A percentile compares a stretch with the other conserved stretches of the same genome.
These are phyloP conservation scores for Drechslerella stenobrocha DNA, from an alignment of 2,329 filamentous ascomycete species.

Conservation along the genomic window DNA sequence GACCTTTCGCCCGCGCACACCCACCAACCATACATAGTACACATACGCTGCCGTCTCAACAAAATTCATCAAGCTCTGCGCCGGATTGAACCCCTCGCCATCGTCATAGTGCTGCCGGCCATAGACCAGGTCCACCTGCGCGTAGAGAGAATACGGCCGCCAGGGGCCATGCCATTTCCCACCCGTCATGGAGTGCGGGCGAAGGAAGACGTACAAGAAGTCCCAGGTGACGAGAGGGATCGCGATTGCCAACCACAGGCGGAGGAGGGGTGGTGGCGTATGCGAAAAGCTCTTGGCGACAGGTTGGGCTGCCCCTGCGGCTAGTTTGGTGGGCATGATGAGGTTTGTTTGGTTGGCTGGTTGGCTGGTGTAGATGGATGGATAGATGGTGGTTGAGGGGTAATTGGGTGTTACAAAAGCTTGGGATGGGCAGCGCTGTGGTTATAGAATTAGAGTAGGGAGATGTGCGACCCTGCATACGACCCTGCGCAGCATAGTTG, in stretches of 20 bases:
- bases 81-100: constrained; percentile 73
- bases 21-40: constrained; percentile 62
- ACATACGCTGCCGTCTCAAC: constrained; percentile 69
- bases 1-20: constrained; percentile 57
- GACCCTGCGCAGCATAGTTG: too few species aligned
- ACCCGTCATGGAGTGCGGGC: constrained; percentile 79
- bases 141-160: constrained; percentile 78
- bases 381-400: too few species aligned
- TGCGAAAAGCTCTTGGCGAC: constrained; percentile 16
- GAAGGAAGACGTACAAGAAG: constrained; percentile 73
- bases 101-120: constrained; percentile 72
- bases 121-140: constrained; percentile 77
- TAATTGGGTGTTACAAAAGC: too few species aligned
- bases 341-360: too few species aligned
- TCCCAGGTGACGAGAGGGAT: constrained; percentile 83
- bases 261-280: constrained; percentile 50
- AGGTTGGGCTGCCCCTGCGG: background rate
- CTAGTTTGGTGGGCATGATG: background rate
- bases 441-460: too few species aligned
- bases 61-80: constrained; percentile 71
- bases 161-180: constrained; percentile 75
- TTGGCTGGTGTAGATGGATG: too few species aligned
- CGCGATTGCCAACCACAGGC: constrained; percentile 74
- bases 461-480: too few species aligned
- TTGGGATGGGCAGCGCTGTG: too few species aligned